A percentile compares a stretch with the other conserved stretches of the same genome.
phyloP scores from a whole-genome alignment of 352 stramenopile species.

The Achlya hypogyna region DNA sequence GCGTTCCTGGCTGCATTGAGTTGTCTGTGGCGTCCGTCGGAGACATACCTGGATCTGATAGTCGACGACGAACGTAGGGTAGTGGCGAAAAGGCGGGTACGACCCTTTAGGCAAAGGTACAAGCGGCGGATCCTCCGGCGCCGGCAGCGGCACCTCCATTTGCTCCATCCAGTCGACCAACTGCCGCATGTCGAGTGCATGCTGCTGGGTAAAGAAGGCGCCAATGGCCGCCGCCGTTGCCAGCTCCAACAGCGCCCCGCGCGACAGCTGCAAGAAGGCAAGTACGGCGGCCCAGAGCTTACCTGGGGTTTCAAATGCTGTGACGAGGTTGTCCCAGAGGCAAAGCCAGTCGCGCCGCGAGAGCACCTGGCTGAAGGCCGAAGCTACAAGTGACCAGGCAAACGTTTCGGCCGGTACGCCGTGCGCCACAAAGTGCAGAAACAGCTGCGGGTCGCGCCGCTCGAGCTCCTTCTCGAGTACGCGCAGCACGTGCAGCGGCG shows the following conservation, averaged over 20 bases:
- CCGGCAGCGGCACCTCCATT: neutral
- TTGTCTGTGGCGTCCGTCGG: neutral
- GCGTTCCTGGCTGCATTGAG: slow-evolving; percentile 38
- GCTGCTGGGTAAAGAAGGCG: slow-evolving; percentile 82
- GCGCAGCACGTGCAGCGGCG: slow-evolving; percentile 59
- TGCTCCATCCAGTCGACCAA: slow-evolving; percentile 28
- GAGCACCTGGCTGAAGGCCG: slow-evolving; percentile 84
- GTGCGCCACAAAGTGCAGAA: slow-evolving; percentile 66
- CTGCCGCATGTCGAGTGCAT: slow-evolving; percentile 59
- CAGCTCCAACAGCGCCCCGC: slow-evolving; percentile 43
- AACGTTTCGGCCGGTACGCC: slow-evolving; percentile 53
- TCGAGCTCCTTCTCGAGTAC: slow-evolving; percentile 65
- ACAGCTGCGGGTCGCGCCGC: slow-evolving; percentile 53
- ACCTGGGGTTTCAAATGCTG: slow-evolving; percentile 49
- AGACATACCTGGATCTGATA: slow-evolving; percentile 61
- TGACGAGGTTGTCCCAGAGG: slow-evolving; percentile 74
- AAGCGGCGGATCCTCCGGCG: slow-evolving; percentile 9
- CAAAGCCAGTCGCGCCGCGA: slow-evolving; percentile 80
- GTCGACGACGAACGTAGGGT: slow-evolving; percentile 73
- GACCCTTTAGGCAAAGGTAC: slow-evolving; percentile 61
- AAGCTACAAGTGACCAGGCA: slow-evolving; percentile 80
- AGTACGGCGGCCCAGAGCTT: slow-evolving; percentile 56
- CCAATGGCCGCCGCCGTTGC: slow-evolving; percentile 55
- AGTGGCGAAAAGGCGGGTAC: slow-evolving; percentile 73
- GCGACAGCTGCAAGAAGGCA: slow-evolving; percentile 65